Evolutionary conservation across 2,329 filamentous ascomycete species (phyloP).

Genomic region (Lecanosticta acicola): DNA sequence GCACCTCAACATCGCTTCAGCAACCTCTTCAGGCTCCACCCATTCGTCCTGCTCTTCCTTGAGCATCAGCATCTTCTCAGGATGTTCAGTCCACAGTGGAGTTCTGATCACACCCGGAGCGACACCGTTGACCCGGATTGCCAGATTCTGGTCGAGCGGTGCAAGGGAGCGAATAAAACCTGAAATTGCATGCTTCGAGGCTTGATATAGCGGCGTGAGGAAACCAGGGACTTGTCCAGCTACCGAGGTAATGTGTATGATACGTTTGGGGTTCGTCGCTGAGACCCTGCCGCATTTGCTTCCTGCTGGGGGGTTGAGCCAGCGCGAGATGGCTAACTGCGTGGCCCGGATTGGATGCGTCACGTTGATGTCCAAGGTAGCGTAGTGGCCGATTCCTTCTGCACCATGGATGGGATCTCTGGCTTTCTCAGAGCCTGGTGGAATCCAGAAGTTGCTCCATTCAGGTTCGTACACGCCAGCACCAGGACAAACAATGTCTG

Average conservation of each 20-base stretch:
- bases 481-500: conserved; percentile 46
- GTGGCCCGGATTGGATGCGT: conserved; percentile 45
- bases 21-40: conserved; percentile 58
- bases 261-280: conserved; percentile 40
- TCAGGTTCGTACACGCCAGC: conserved; percentile 47
- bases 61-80: conserved; percentile 53
- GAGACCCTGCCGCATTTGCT: conserved; percentile 30
- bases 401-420: conserved; percentile 32
- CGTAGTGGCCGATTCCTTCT: conserved; percentile 32
- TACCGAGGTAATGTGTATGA: conserved; percentile 42
- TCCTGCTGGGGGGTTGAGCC: conserved; percentile 33
- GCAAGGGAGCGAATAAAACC: conserved; percentile 48
- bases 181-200: conserved; percentile 42
- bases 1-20: conserved; percentile 52
- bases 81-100: conserved; percentile 57
- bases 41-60: conserved; percentile 47
- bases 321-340: conserved; percentile 44
- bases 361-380: conserved; percentile 43
- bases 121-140: conserved; percentile 55
- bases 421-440: conserved; percentile 35
- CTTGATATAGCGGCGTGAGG: conserved; percentile 40
- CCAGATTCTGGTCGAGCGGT: conserved; percentile 43
- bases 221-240: conserved; percentile 40
- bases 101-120: conserved; percentile 58
- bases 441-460: conserved; percentile 46